A percentile compares a stretch with the other conserved stretches of the same genome.
phyloP scores from a whole-genome alignment of 495 filamentous ascomycete species.

The Collariella sp. region DNA sequence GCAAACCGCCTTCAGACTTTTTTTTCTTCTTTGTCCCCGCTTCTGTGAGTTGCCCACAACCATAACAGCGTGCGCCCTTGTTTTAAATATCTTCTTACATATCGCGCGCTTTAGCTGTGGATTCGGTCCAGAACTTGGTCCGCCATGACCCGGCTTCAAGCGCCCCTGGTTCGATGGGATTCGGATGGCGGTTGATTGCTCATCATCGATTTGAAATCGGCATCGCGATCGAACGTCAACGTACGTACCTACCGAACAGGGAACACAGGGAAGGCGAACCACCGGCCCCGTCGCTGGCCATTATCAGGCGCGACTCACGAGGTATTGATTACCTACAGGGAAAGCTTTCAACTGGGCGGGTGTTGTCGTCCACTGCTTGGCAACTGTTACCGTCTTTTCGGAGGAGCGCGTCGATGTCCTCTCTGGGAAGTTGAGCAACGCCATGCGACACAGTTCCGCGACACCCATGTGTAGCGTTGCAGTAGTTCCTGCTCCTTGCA shows the following conservation, averaged over 20 bases:
- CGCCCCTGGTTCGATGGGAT: background rate
- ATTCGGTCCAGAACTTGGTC: background rate
- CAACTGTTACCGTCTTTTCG: background rate
- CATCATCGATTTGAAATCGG: constrained; percentile 9
- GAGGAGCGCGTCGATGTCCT: background rate
- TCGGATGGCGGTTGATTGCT: constrained; percentile 8
- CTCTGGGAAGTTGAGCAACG: background rate
- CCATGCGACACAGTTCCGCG: constrained; percentile 1
- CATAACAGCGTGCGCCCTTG: background rate
- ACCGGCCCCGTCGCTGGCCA: background rate
- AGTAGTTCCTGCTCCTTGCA: background rate
- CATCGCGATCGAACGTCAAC: background rate
- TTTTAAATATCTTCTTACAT: background rate
- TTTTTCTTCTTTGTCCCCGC: constrained; percentile 3
- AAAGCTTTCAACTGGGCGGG: constrained; percentile 1
- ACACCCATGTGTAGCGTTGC: background rate
- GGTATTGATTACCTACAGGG: background rate
- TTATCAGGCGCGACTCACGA: background rate
- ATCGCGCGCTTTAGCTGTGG: background rate
- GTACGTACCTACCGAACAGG: background rate
- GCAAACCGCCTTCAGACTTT: background rate
- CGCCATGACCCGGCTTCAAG: background rate
- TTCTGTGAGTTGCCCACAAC: too few relatives aligned
- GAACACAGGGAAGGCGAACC: background rate
- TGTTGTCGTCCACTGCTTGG: background rate